Conservation (phyloP, 1,284 basidiomycete species). For the Moesziomyces aphidis region DNA sequence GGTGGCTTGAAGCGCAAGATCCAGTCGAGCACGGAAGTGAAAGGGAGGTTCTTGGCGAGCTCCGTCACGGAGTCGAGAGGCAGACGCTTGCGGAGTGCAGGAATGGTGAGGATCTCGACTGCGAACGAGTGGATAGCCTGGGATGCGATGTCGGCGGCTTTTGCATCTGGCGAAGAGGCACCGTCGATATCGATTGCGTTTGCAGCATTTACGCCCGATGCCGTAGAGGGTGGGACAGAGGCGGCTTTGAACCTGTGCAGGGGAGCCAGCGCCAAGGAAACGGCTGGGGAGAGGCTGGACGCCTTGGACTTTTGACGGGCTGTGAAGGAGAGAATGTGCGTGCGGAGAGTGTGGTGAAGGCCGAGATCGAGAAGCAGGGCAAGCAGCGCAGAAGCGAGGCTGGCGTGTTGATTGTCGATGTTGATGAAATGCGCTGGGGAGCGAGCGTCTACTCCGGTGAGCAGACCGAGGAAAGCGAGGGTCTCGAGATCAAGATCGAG, state of each 20-base stretch:
- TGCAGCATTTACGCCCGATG: slow-evolving; percentile 5
- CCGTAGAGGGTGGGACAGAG: not conserved
- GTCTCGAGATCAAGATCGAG: slow-evolving; percentile 26
- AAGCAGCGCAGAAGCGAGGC: slow-evolving; percentile 22
- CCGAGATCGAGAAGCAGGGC: slow-evolving; percentile 27
- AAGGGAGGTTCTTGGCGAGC: slow-evolving; percentile 53
- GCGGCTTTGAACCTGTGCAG: slow-evolving; percentile 25
- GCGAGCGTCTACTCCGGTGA: slow-evolving; percentile 15
- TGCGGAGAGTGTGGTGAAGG: slow-evolving; percentile 38
- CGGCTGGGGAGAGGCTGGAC: slow-evolving; percentile 17
- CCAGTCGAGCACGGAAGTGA: slow-evolving; percentile 45
- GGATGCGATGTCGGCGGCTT: not conserved
- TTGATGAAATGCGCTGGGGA: slow-evolving; percentile 23
- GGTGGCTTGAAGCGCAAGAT: slow-evolving; percentile 17
- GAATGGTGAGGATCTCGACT: slow-evolving; percentile 44
- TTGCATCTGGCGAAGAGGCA: slow-evolving; percentile 2
- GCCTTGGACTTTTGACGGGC: slow-evolving; percentile 28
- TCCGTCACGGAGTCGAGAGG: slow-evolving; percentile 47
- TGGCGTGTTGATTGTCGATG: not conserved
- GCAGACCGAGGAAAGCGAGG: slow-evolving; percentile 26
- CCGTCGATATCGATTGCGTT: slow-evolving; percentile 20
- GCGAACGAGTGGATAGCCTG: slow-evolving; percentile 35
- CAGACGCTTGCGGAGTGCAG: slow-evolving; percentile 43
- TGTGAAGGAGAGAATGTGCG: slow-evolving; percentile 34
- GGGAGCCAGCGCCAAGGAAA: slow-evolving; percentile 36